Evolutionary conservation across 306 rosid species (phyloP), one percentile per base, ranked within the genome.

Genomic region (Malus orientalis): DNA sequence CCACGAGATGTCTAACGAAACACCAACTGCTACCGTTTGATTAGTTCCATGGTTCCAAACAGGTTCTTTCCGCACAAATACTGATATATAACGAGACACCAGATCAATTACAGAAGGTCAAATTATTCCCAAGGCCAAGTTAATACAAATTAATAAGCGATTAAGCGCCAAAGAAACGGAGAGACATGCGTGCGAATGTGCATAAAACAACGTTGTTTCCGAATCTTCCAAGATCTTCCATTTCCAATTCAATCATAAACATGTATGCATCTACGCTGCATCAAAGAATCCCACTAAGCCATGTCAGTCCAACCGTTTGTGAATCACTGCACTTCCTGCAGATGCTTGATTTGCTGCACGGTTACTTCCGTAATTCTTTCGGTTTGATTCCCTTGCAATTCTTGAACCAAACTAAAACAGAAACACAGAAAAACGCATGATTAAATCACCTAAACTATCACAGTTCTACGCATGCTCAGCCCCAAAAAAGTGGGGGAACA

Each of bases 281-380:
- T 49, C 67, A 18, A 69, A 57, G 20, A 60, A 54, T 16, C 57
- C 23, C 5, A 72, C 85, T 72, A 91, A 45, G 59, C 66, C 76
- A 64, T 40, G 30, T 38, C 42, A 38, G 42, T 85, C 73, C 33
- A 78, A 76, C 72, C 67, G 82, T 49, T 67, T 79, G 77, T 82
- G 76, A 82, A 95, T 87, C 82, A 68, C 86, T 49, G 79, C 97
- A 76, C 98, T 95, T 67, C 98, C 98, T 12, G 97, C 98, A 32
- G 96, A 92, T 7, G 90, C 96, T 77, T 92, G 98, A 81, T 95
- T 95, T 57, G 98, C 98, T 1, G 98, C 98, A 15, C 98, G 89
- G 81, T 92, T 95, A 77, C 98, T 95, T 74, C 97, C 96, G 12
- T 92, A 95, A 63, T 88, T 92, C 86, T 89, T 89, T 30, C 96